Conservation (phyloP, 257 asterid species). For the Solanum bulbocastanum region DNA sequence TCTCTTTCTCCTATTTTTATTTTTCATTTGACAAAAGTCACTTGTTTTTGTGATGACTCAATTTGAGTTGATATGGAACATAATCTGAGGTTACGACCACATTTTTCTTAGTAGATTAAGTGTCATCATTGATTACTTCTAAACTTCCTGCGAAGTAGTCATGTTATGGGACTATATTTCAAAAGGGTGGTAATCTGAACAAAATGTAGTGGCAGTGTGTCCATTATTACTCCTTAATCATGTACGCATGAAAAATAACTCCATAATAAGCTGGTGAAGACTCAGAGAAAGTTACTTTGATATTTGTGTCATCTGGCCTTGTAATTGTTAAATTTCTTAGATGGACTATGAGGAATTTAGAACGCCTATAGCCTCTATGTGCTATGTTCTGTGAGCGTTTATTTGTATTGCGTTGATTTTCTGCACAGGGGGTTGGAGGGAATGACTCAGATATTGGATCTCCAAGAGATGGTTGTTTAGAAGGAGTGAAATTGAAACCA, state of each 20-base stretch:
- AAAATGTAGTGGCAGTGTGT: not conserved
- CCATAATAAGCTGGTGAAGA: not conserved
- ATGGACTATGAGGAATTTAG: not conserved
- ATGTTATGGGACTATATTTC: not conserved
- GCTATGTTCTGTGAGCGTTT: not conserved
- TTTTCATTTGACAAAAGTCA: not conserved
- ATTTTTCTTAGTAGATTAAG: not conserved
- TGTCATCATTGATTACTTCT: not conserved
- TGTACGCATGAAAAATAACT: not conserved
- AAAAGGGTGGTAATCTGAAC: not conserved
- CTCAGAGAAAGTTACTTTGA: not conserved
- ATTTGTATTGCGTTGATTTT: constrained; percentile 8
- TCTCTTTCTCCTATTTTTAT: not conserved
- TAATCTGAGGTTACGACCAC: not conserved
- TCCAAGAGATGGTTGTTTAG: constrained; percentile 25
- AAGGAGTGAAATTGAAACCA: constrained; percentile 28
- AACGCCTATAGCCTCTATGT: not conserved
- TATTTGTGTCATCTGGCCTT: not conserved
- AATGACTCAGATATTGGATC: constrained; percentile 64
- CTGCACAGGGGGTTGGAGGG: constrained; percentile 51
- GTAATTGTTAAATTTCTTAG: not conserved
- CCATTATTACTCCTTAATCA: not conserved
- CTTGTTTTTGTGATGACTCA: not conserved
- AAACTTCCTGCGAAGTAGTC: not conserved
- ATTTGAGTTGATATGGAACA: not conserved